Base-by-base conservation (phyloP, 768 basidiomycete genomes). In the Botryobasidium botryosum region DNA sequence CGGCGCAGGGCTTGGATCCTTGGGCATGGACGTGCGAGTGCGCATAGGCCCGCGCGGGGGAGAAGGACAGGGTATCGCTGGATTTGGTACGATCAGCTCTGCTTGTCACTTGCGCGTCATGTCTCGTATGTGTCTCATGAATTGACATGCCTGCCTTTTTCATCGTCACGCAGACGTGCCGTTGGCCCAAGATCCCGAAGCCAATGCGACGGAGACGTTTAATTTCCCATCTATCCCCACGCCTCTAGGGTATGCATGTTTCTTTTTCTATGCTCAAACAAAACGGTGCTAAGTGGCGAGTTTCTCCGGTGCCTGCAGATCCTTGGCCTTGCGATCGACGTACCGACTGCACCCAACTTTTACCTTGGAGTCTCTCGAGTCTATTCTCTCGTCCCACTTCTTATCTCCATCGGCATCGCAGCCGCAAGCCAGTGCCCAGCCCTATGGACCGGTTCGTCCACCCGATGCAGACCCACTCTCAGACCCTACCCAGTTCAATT, bases 291-390 rank as follows among this genome's bases (percentile, higher is more conserved):
- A n/a, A n/a, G n/a, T n/a, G n/a, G n/a, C n/a, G n/a, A n/a, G n/a
- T n/a, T n/a, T n/a, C n/a, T n/a, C n/a, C n/a, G n/a, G n/a, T n/a
- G n/a, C n/a, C n/a, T n/a, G n/a, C n/a, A n/a, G n/a, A n/a, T 64
- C 69, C 0, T 69, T 86, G 44, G 63, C 66, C 1, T 67, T 87
- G 43, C 65, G 74, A 6, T 61, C 69, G 28, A 74, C 70, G 23
- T 85, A 81, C 59, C 72, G 85, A 38, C 64, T 70, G 10, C 62
- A 69, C 1, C 79, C 82, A 3, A 64, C 70, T 53, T 86, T 86
- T 64, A 68, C 74, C 50, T 62, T 85, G 25, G 80, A 84, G 58
- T 78, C 82, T 51, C 67, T 77, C 26, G 84, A 87, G 59, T 77
- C 78, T 1, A 61, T 84, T 1, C 64, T 86, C 4, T 83, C 79